Percentiles rank a stretch among this genome's conserved stretches.
Conservation (phyloP, 2,329 filamentous ascomycete genomes). For the Cladophialophora chaetospira region DNA sequence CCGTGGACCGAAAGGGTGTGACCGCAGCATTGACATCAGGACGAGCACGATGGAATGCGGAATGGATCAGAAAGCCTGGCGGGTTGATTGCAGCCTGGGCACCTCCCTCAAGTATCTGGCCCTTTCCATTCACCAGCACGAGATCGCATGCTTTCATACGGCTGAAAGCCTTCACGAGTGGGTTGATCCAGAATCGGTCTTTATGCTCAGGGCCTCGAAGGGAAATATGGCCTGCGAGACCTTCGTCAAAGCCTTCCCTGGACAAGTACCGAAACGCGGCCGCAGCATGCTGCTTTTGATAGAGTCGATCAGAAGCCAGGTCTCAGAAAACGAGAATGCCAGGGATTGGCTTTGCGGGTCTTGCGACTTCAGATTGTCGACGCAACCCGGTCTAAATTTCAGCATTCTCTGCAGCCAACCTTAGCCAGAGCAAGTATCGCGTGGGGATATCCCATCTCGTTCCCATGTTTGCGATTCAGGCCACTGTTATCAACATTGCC, state of each 20-base stretch:
- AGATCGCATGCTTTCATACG: constrained; percentile 65
- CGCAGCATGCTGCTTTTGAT: neutral
- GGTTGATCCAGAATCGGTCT: constrained; percentile 66
- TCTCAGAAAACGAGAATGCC: too few relatives aligned
- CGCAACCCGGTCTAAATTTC: too few relatives aligned
- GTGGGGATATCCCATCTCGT: too few relatives aligned
- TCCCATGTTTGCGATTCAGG: too few relatives aligned
- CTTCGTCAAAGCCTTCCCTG: constrained; percentile 60
- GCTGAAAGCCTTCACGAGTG: constrained; percentile 64
- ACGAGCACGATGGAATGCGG: constrained; percentile 55
- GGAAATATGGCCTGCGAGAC: constrained; percentile 66
- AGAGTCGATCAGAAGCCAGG: neutral
- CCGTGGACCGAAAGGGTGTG: constrained; percentile 59
- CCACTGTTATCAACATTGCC: too few relatives aligned
- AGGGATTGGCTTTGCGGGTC: too few relatives aligned
- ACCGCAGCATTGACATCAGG: constrained; percentile 58
- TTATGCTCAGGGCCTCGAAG: constrained; percentile 63
- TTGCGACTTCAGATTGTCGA: too few relatives aligned
- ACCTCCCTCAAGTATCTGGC: constrained; percentile 66
- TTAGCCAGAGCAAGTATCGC: too few relatives aligned
- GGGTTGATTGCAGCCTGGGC: constrained; percentile 49
- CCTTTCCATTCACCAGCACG: constrained; percentile 64
- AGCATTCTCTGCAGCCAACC: too few relatives aligned
- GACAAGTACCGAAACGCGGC: neutral
- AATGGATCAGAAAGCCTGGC: constrained; percentile 50